Percentiles rank a stretch among this genome's conserved stretches.
phyloP scores from a whole-genome alignment of 345 rosid species.

The Arabis alpina region DNA sequence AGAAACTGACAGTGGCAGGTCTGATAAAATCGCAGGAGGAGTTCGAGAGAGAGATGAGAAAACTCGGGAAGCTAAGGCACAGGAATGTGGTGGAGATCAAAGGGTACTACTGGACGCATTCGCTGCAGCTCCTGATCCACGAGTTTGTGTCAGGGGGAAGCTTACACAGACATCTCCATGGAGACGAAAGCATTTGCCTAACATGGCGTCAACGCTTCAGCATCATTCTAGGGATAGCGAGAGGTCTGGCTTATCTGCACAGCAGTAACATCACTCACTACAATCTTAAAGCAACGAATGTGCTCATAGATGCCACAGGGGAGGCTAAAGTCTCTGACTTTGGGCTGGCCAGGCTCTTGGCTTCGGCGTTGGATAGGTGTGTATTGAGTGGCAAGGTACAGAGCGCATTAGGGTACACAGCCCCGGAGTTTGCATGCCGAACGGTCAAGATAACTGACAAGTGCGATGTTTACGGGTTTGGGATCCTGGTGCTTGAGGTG shows the following conservation, averaged over 20 bases:
- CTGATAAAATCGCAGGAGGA: conserved; percentile 90
- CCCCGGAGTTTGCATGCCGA: conserved; percentile 96
- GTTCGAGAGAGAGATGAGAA: conserved; percentile 82
- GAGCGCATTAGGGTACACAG: conserved; percentile 97
- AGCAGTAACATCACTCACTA: conserved; percentile 73
- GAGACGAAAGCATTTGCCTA: conserved; percentile 49
- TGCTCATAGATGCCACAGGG: conserved; percentile 76
- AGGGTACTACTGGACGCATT: conserved; percentile 95
- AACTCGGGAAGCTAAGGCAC: conserved; percentile 77
- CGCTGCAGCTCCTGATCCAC: conserved; percentile 83
- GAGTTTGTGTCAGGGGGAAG: conserved; percentile 78
- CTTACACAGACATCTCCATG: conserved; percentile 80
- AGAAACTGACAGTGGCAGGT: conserved; percentile 82
- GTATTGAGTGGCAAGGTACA: conserved; percentile 95
- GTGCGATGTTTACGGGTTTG: conserved; percentile 93
- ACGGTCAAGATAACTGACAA: conserved; percentile 95
- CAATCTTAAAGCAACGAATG: conserved; percentile 90
- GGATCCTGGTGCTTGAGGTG: conserved; percentile 79
- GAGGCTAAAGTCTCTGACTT: conserved; percentile 89
- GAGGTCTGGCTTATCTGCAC: conserved; percentile 85
- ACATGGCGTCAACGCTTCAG: conserved; percentile 89
- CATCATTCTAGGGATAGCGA: conserved; percentile 84
- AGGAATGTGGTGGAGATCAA: conserved; percentile 73
- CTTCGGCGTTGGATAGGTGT: conserved; percentile 77
- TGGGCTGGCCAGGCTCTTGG: conserved; percentile 78